Base-by-base conservation (phyloP, 163 green algal genomes). In the Trebouxia gelatinosa region DNA sequence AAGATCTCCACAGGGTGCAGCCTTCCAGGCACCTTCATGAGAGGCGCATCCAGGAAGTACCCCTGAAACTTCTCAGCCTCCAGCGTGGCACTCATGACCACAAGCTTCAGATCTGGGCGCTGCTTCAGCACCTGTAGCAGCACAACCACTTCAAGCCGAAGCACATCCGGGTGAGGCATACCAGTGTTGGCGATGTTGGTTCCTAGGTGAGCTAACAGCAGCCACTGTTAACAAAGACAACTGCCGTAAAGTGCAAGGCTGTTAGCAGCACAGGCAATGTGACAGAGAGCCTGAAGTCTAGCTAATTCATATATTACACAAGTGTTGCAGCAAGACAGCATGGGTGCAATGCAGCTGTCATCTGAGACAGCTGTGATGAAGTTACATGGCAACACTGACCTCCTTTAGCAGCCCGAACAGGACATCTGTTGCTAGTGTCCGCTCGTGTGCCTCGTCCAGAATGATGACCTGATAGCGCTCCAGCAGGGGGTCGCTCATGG, bases 1-100 rank as follows among this genome's bases (percentile, higher is more conserved):
- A 99, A 99, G 82, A 99, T 97, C 84, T 99, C 96, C 74, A 99
- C 96, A 13, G 95, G 96, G 78, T 98, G 93, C 88, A 98, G 82
- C 34, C 96, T 86, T 5, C 96, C 96, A 26, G 95, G 66, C 29
- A 99, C 95, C 68, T 61, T 98, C 89, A 99, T 98, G 85, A 99
- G 98, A 76, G 96, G 93, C 81, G 91, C 97, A 83, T 94, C 85
- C 78, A 97, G 95, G 82, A 99, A 99, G 88, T 99, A 99, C 51
- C 71, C 86, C 2, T 87, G 94, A 82, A 99, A 99, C 90, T 98
- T 98, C 59, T 99, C 96, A 9, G 94, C 96, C 64, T 99, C 96
- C 64, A 99, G 91, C 2, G 96, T 99, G 70, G 96, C 96, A 6
- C 83, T 94, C 0, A 92, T 99, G 17, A 99, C 95, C 72, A 99